These are phyloP conservation scores for Penicillium glabrum DNA, from an alignment of 2,329 filamentous ascomycete species.

Conservation along the genomic window DNA sequence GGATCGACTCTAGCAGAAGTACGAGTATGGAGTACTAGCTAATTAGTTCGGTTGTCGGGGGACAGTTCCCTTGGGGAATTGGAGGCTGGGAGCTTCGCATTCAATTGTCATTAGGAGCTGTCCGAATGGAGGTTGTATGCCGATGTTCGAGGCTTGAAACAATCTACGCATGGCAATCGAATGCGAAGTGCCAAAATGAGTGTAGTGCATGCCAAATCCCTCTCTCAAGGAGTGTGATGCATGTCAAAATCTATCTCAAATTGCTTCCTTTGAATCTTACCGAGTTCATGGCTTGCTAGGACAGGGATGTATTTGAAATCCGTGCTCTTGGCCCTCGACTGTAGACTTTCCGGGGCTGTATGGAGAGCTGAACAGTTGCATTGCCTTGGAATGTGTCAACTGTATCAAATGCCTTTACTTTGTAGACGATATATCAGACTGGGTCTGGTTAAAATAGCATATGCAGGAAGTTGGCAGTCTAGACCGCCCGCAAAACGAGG, in stretches of 20 bases:
- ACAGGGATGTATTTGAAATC: background rate
- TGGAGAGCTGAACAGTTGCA: too few species aligned
- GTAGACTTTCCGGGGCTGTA: too few species aligned
- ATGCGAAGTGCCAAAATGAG: background rate
- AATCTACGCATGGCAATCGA: background rate
- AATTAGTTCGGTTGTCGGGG: background rate
- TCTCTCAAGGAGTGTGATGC: background rate
- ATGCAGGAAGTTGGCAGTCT: conserved; percentile 1
- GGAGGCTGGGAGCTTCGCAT: background rate
- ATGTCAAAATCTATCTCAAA: background rate
- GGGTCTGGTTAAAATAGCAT: background rate
- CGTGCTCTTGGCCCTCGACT: background rate
- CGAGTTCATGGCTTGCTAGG: background rate
- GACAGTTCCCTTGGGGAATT: background rate
- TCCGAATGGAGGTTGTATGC: background rate
- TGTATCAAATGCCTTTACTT: too few species aligned
- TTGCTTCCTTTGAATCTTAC: too few species aligned
- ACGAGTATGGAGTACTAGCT: too few species aligned
- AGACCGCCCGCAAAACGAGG: conserved; percentile 5
- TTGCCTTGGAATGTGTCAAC: too few species aligned
- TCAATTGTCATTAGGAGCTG: background rate
- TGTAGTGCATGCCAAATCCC: background rate
- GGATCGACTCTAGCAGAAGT: background rate
- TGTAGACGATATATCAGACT: too few species aligned
- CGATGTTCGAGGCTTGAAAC: background rate